Percentiles rank a stretch among this genome's conserved stretches.
These are phyloP conservation scores for Dendrocalamus latiflorus DNA, from an alignment of 202 grass and related monocot species.

Conservation along the genomic window DNA sequence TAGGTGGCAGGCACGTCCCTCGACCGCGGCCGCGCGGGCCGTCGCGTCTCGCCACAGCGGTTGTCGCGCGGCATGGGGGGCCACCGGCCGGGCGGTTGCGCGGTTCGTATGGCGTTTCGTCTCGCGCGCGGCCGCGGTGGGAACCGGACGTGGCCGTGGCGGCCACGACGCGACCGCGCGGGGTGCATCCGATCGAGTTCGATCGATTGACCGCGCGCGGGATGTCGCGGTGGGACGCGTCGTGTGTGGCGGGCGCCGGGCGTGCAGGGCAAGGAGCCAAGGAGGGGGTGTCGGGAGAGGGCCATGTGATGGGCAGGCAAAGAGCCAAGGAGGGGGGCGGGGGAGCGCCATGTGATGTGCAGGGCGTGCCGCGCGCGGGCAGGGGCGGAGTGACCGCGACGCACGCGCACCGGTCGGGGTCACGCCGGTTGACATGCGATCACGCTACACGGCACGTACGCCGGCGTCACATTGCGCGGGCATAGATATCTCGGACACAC, in stretches of 20 bases:
- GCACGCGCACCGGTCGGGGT: background rate
- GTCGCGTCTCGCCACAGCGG: conserved; percentile 10
- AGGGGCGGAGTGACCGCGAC: background rate
- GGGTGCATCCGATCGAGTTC: background rate
- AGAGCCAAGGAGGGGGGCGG: background rate
- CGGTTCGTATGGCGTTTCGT: background rate
- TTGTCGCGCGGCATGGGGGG: background rate
- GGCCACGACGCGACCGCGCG: too few relatives aligned
- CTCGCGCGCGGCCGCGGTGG: too few relatives aligned
- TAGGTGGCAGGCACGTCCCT: background rate
- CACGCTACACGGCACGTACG: background rate
- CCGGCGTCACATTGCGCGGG: background rate
- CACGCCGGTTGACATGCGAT: background rate
- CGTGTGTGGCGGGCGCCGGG: background rate
- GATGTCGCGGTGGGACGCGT: background rate
- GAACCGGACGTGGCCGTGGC: background rate
- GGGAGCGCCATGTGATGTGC: conserved; percentile 8
- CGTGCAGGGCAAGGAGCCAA: background rate
- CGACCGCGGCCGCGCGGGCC: background rate
- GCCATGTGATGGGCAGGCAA: conserved; percentile 7
- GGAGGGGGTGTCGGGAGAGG: background rate
- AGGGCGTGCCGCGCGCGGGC: background rate
- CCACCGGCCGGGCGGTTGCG: too few relatives aligned
- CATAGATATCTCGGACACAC: conserved; percentile 25
- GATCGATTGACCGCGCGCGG: background rate